phyloP scores from a whole-genome alignment of 2,329 filamentous ascomycete genomes.

The Curvularia spicifera region DNA sequence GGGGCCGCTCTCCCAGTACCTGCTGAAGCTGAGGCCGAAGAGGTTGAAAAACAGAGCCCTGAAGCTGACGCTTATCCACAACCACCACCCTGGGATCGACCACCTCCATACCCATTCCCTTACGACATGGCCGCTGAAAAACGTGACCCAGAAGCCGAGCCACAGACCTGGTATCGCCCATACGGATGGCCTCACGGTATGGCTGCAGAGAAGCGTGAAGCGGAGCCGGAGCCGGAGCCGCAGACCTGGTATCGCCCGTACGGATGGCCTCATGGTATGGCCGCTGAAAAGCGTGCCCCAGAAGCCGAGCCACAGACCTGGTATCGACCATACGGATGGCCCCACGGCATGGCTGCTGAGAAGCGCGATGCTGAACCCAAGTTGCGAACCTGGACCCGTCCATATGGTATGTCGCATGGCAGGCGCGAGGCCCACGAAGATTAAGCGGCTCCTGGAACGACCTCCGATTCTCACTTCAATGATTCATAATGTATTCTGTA shows the following conservation, averaged over 20 bases:
- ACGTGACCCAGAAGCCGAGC: slow-evolving; percentile 41
- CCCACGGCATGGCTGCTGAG: slow-evolving; percentile 20
- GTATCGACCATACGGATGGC: slow-evolving; percentile 20
- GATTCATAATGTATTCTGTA: not conserved
- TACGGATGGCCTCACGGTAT: slow-evolving; percentile 29
- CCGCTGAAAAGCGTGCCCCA: slow-evolving; percentile 33
- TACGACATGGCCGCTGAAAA: slow-evolving; percentile 11
- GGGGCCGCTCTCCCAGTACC: slow-evolving; percentile 50
- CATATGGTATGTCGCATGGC: slow-evolving; percentile 5
- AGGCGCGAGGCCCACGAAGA: slow-evolving; percentile 32
- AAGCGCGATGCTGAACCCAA: slow-evolving; percentile 46
- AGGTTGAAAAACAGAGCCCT: slow-evolving; percentile 9
- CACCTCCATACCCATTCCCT: slow-evolving; percentile 1
- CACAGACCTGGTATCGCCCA: slow-evolving; percentile 22
- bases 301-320: not conserved
- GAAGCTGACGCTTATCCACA: slow-evolving; percentile 13
- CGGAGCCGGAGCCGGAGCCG: slow-evolving; percentile 28
- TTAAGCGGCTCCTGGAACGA: slow-evolving; percentile 3
- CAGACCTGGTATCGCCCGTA: slow-evolving; percentile 14
- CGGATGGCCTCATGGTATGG: slow-evolving; percentile 26
- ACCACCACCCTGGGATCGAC: slow-evolving; percentile 1
- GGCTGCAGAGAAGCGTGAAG: slow-evolving; percentile 34
- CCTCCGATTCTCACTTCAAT: not conserved
- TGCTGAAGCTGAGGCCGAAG: slow-evolving; percentile 2
- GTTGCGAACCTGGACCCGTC: not conserved